These are phyloP conservation scores for Xylaria hypoxylon DNA, from an alignment of 2,329 filamentous ascomycete genomes.

Conservation along the genomic window DNA sequence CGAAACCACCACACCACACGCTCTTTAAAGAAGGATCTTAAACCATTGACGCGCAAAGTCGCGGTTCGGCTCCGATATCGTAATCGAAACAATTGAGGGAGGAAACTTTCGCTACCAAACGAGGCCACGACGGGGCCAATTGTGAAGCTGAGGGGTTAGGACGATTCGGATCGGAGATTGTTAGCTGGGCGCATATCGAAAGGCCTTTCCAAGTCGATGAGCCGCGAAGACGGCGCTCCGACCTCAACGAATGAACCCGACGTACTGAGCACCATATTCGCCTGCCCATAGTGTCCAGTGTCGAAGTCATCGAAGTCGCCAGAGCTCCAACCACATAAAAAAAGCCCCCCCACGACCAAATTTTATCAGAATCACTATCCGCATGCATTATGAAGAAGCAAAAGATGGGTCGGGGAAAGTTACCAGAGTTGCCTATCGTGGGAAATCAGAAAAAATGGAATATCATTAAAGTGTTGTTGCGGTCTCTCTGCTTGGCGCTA, in stretches of 20 bases:
- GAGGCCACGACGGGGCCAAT: not conserved
- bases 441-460: conserved; percentile 43
- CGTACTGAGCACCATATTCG: conserved; percentile 10
- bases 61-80: not conserved
- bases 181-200: not conserved
- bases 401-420: conserved; percentile 2
- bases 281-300: not conserved
- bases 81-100: conserved; percentile 5
- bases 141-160: conserved; percentile 1
- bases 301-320: conserved; percentile 3
- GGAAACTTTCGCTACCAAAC: not conserved
- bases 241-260: conserved; percentile 20
- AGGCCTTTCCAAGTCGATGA: conserved; percentile 14
- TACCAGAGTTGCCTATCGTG: conserved; percentile 38
- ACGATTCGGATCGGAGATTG: not conserved
- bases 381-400: conserved; percentile 25
- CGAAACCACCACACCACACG: conserved; percentile 6
- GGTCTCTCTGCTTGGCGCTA: conserved; percentile 35
- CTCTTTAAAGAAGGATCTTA: not conserved
- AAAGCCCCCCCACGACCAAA: not conserved
- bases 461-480: conserved; percentile 43
- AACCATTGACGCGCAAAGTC: not conserved
- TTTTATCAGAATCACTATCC: not conserved
- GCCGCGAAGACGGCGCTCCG: conserved; percentile 35
- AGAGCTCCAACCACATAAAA: not conserved